Percentiles rank a stretch among this genome's conserved stretches.
phyloP scores from a whole-genome alignment of 257 asterid species.

The Nicotiana otophora region DNA sequence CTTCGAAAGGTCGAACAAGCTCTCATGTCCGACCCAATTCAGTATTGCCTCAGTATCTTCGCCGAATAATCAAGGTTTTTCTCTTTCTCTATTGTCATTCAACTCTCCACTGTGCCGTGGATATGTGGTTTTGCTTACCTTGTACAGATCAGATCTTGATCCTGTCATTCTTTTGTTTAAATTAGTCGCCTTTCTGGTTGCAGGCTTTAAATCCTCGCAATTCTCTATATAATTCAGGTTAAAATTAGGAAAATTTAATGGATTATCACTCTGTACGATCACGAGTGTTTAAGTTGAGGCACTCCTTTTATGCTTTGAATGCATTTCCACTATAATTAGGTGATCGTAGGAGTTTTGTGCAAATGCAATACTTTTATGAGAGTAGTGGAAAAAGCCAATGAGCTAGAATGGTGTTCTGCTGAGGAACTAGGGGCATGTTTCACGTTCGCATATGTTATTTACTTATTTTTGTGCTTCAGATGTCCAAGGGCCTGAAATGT shows the following conservation, averaged over 20 bases:
- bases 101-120: background rate
- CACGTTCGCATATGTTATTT: background rate
- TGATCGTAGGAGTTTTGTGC: background rate
- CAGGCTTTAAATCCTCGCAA: background rate
- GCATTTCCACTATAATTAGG: background rate
- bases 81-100: background rate
- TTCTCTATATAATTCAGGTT: background rate
- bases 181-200: background rate
- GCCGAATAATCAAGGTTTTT: slow-evolving; percentile 85
- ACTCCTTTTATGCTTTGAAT: background rate
- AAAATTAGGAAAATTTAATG: background rate
- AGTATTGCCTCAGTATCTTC: slow-evolving; percentile 76
- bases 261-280: background rate
- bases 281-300: background rate
- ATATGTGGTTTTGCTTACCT: background rate
- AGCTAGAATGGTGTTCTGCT: background rate
- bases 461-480: background rate
- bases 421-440: background rate
- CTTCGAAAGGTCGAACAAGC: slow-evolving; percentile 72
- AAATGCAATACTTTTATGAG: background rate
- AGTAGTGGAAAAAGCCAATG: background rate
- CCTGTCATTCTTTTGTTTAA: background rate
- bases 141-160: slow-evolving; percentile 10
- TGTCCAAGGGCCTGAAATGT: background rate
- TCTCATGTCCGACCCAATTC: slow-evolving; percentile 62